phyloP scores from a whole-genome alignment of 345 rosid species.

The Microcos paniculata region DNA sequence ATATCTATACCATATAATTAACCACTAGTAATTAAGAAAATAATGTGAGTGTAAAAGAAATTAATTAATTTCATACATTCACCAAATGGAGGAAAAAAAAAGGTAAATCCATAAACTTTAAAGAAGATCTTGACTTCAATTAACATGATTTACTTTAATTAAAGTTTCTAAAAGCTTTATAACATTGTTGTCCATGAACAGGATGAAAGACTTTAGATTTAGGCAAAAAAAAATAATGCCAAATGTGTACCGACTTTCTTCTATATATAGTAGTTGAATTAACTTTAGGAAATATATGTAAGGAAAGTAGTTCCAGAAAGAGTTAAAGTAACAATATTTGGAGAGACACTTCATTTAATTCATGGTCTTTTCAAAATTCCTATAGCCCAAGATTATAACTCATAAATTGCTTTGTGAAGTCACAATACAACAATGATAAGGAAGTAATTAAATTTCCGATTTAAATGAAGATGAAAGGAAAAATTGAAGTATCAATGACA shows the following conservation, averaged over 20 bases:
- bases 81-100: too few relatives aligned
- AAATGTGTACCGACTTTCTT: neutral
- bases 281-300: neutral
- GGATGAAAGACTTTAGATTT: neutral
- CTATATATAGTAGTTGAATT: neutral
- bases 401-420: conserved; percentile 6
- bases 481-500: neutral
- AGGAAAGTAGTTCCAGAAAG: neutral
- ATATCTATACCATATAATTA: neutral
- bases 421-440: neutral
- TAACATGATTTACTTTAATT: neutral
- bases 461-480: neutral
- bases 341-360: neutral
- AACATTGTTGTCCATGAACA: neutral
- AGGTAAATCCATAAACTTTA: neutral
- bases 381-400: neutral
- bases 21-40: neutral
- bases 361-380: neutral
- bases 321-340: neutral
- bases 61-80: too few relatives aligned
- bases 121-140: neutral
- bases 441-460: neutral
- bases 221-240: neutral
- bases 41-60: neutral
- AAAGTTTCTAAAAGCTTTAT: neutral